Base-by-base conservation (phyloP, 2,329 filamentous ascomycete species). In the Acrocalymma vagum region DNA sequence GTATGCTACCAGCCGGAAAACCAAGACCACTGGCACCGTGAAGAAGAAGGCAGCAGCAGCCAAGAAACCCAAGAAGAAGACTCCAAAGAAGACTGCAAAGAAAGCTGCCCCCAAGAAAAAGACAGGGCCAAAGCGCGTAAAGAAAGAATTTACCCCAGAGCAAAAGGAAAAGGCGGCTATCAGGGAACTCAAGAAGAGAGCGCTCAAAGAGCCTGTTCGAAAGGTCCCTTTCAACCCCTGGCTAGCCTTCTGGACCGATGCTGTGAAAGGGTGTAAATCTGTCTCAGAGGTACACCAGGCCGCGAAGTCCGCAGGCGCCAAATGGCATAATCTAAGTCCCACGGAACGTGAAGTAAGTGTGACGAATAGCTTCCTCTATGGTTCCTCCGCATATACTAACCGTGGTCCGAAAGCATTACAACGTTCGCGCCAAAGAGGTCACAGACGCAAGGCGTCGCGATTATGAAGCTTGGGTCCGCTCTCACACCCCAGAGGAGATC, bases 401-500 rank as follows among this genome's bases (percentile, higher is more conserved):
- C 24, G 5, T 6, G 4, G 6, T 13, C 10, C 24, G 30, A 15
- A 55, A 86, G 83, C 73, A 74, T 53, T 80, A 78, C 61, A 77
- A 79, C 52, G 75, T 79, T 32, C 51, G 76, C 13, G 78, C 77
- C 34, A 73, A 72, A 39, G 58, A 77, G 43, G 76, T 74, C 51
- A 75, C 63, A 14, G 72, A 69, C 26, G 65, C 70, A 10, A 77
- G 76, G 33, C 52, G 63, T 14, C 66, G 69, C 14, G 71, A 69
- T 10, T 78, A 77, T 58, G 69, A 78, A 20, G 60, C 73, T 43
- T 88, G 81, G 81, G 63, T 87, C 14, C 62, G 76, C 21, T 68
- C 64, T 3, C 67, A 84, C 57, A 80, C 80, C 2, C 77, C 81
- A 8, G 70, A 79, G 5, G 63, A 85, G 57, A 86, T 88, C 53